phyloP scores from a whole-genome alignment of 257 asterid genomes.

The Mitragyna speciosa region DNA sequence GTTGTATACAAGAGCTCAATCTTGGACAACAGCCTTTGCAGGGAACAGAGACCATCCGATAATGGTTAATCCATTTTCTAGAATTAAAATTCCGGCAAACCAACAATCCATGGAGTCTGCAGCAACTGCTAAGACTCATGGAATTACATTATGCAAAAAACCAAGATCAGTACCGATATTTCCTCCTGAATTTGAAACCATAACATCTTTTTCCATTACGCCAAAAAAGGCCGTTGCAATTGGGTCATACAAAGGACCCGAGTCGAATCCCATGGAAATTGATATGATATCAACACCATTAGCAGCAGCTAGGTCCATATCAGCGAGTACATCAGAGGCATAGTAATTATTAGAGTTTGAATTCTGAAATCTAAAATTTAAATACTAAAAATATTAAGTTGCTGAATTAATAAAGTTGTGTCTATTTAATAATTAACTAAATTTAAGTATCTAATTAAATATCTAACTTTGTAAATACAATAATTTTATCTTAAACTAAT shows the following conservation, averaged over 20 bases:
- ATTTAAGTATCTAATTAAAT: no score
- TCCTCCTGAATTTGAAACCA: slow-evolving; percentile 42
- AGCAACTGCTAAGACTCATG: slow-evolving; percentile 39
- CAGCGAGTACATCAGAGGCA: slow-evolving; percentile 53
- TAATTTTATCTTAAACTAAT: no score
- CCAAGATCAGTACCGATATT: slow-evolving; percentile 1
- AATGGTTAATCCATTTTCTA: slow-evolving; percentile 33
- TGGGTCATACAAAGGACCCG: slow-evolving; percentile 29
- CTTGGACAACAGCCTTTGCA: slow-evolving; percentile 10
- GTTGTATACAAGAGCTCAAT: slow-evolving; percentile 26
- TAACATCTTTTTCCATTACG: slow-evolving; percentile 40
- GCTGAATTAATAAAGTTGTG: no score
- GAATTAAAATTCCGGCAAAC: slow-evolving; percentile 35
- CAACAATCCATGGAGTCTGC: slow-evolving; percentile 35
- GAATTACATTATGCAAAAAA: slow-evolving; percentile 34
- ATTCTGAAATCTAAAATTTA: no score
- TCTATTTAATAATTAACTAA: no score
- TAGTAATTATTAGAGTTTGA: no score
- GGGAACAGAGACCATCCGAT: slow-evolving; percentile 39
- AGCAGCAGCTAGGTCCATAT: slow-evolving; percentile 47
- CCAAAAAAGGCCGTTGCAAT: slow-evolving; percentile 41
- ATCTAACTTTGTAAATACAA: no score
- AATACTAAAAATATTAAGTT: no score
- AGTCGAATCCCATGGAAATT: slow-evolving; percentile 31
- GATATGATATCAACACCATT: slow-evolving; percentile 51